phyloP scores from a whole-genome alignment of 208 protist genomes.

The Trypanosoma lewisi region DNA sequence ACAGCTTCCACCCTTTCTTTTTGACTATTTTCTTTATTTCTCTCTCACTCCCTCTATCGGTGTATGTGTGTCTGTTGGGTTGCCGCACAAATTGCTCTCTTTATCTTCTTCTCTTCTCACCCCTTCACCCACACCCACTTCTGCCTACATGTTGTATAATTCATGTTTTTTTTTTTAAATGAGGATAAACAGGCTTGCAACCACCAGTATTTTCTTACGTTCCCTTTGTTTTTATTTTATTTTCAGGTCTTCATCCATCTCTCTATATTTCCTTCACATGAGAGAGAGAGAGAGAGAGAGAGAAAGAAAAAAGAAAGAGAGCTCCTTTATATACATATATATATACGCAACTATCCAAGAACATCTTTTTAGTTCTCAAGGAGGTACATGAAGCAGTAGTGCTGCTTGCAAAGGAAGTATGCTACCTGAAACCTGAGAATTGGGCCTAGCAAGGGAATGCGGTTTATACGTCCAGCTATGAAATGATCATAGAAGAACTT shows the following conservation, averaged over 20 bases:
- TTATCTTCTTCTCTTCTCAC: too few relatives aligned
- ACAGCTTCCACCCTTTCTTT: too few relatives aligned
- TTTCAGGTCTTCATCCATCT: background rate
- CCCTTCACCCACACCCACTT: too few relatives aligned
- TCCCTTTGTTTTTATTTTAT: background rate
- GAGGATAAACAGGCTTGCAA: too few relatives aligned
- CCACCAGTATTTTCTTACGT: background rate
- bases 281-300: background rate
- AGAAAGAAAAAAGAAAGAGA: background rate
- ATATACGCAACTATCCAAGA: slow-evolving; percentile 2
- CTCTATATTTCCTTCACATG: too few relatives aligned
- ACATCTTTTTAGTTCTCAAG: slow-evolving; percentile 41
- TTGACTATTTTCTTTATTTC: too few relatives aligned
- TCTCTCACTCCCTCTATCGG: too few relatives aligned
- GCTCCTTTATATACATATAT: slow-evolving; percentile 8
- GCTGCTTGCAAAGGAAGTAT: slow-evolving; percentile 78
- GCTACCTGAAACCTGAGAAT: slow-evolving; percentile 59
- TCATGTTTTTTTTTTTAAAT: too few relatives aligned
- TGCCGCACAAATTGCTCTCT: too few relatives aligned
- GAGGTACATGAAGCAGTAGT: slow-evolving; percentile 87
- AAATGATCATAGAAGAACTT: slow-evolving; percentile 65
- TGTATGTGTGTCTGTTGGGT: too few relatives aligned
- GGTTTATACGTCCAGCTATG: slow-evolving; percentile 61
- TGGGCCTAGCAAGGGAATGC: slow-evolving; percentile 69
- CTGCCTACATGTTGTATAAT: too few relatives aligned